Conservation (phyloP, 129 eudicot genomes). For the Smallanthus sonchifolius region DNA sequence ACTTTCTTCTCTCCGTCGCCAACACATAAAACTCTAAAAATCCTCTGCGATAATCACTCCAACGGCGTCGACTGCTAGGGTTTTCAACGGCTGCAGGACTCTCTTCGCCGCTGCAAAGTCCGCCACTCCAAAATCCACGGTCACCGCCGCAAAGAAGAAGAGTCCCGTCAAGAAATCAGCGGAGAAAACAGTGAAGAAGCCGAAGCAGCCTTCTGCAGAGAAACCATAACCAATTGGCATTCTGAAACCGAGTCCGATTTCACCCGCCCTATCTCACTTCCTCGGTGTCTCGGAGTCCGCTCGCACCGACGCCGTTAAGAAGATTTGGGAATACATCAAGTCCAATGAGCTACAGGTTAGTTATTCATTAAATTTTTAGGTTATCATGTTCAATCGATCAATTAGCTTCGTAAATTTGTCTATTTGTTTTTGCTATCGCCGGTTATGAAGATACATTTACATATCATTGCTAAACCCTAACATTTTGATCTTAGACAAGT, state of each 20-base stretch:
- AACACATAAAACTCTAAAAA: not conserved
- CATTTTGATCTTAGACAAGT: not conserved
- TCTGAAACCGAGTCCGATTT: constrained; percentile 28
- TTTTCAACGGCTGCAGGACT: constrained; percentile 31
- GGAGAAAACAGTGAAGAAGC: constrained; percentile 12
- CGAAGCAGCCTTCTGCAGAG: not conserved
- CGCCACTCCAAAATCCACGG: constrained; percentile 21
- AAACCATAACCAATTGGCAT: constrained; percentile 13
- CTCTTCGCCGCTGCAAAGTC: constrained; percentile 31
- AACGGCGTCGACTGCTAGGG: constrained; percentile 37
- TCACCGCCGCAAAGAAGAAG: constrained; percentile 18
- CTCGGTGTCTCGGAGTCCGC: constrained; percentile 34
- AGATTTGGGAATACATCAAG: constrained; percentile 37
- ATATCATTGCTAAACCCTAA: not conserved
- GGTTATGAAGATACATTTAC: not conserved
- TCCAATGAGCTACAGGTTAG: constrained; percentile 35
- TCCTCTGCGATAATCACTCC: not conserved
- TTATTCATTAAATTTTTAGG: not conserved
- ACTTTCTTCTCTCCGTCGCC: not conserved
- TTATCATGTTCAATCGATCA: not conserved
- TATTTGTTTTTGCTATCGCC: not conserved
- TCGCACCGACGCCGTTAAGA: constrained; percentile 36
- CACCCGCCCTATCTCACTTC: constrained; percentile 35
- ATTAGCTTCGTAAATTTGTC: not conserved
- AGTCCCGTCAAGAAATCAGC: constrained; percentile 17